A percentile compares a stretch with the other conserved stretches of the same genome.
These are phyloP conservation scores for Aureobasidium lini DNA, from an alignment of 2,329 filamentous ascomycete species.

Conservation along the genomic window DNA sequence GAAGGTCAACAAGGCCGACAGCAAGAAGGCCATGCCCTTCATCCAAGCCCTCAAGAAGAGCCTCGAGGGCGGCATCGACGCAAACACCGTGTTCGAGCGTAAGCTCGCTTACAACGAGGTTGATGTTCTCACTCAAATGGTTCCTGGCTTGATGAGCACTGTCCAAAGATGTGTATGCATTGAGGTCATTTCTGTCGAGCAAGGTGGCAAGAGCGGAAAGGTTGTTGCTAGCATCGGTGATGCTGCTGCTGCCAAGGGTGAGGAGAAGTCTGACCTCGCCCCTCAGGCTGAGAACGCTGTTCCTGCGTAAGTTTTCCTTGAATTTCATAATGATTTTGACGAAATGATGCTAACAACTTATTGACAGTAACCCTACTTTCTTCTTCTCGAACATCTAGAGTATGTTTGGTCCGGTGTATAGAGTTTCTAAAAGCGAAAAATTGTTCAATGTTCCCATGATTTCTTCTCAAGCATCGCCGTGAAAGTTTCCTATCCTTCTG, in stretches of 20 bases:
- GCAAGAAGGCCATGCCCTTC: conserved; percentile 98
- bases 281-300: conserved; percentile 64
- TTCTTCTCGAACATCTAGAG: conserved; percentile 52
- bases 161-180: conserved; percentile 61
- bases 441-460: neutral
- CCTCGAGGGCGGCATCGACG: conserved; percentile 55
- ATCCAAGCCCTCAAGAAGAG: conserved; percentile 81
- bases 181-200: conserved; percentile 64
- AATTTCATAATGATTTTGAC: neutral
- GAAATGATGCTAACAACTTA: neutral
- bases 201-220: conserved; percentile 58
- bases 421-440: neutral
- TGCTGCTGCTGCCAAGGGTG: conserved; percentile 42
- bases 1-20: conserved; percentile 75
- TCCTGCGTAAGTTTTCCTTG: conserved; percentile 45
- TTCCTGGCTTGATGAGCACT: conserved; percentile 68
- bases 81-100: conserved; percentile 66
- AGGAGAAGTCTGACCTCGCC: conserved; percentile 51
- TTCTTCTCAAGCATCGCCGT: too few relatives aligned
- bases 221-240: conserved; percentile 47
- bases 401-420: neutral
- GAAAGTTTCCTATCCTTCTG: neutral
- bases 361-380: conserved; percentile 46
- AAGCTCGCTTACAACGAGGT: conserved; percentile 84
- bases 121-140: conserved; percentile 67